Evolutionary conservation across 306 rosid species (phyloP).

Genomic region (Fragaria iinumae): DNA sequence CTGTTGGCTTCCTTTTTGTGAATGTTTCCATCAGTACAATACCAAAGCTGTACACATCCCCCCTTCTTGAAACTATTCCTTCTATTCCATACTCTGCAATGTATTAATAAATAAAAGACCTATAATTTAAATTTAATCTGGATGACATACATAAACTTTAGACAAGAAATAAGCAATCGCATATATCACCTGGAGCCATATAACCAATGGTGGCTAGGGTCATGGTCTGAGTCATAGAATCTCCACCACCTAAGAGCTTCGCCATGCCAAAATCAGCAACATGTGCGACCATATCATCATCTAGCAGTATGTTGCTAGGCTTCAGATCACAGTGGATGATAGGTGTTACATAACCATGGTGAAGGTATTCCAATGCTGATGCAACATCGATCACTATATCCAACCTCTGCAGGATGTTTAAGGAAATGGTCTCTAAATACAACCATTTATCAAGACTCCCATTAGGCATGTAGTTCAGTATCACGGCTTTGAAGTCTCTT

Average conservation of each 20-base stretch:
- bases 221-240: slow-evolving; percentile 23
- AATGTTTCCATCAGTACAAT: slow-evolving; percentile 41
- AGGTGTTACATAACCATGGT: slow-evolving; percentile 31
- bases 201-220: slow-evolving; percentile 48
- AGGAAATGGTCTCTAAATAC: neutral
- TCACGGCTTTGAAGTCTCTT: slow-evolving; percentile 22
- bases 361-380: slow-evolving; percentile 33
- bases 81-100: slow-evolving; percentile 30
- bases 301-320: slow-evolving; percentile 43
- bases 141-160: neutral
- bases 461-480: slow-evolving; percentile 27
- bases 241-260: slow-evolving; percentile 38
- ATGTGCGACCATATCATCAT: slow-evolving; percentile 40
- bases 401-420: slow-evolving; percentile 20
- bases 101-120: neutral
- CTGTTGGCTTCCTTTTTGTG: slow-evolving; percentile 40
- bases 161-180: neutral
- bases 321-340: slow-evolving; percentile 49
- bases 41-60: slow-evolving; percentile 48
- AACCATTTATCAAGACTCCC: slow-evolving; percentile 30
- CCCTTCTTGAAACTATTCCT: slow-evolving; percentile 35
- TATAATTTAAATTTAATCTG: too few relatives aligned
- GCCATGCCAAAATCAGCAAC: slow-evolving; percentile 40
- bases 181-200: slow-evolving; percentile 43
- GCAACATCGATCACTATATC: slow-evolving; percentile 8